Conservation (phyloP, 306 rosid genomes). For the Sophora flavescens region DNA sequence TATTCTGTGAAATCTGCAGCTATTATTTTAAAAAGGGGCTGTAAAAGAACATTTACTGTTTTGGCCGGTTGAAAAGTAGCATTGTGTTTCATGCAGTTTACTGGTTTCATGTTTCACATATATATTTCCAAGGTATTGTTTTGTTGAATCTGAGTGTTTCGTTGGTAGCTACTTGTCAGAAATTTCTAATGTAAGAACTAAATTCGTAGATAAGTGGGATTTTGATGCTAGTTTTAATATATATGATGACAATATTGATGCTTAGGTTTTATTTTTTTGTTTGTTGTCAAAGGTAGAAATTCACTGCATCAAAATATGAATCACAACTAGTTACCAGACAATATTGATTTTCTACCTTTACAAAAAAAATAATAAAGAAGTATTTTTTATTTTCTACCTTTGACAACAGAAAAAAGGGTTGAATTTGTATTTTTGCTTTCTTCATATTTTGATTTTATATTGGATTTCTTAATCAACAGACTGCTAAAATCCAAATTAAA, state of each 20-base stretch:
- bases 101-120: constrained; percentile 36
- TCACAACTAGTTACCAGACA: background rate
- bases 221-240: constrained; percentile 9
- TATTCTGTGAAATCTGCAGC: constrained; percentile 5
- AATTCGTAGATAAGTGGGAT: constrained; percentile 11
- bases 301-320: background rate
- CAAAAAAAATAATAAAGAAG: too few species aligned
- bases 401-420: too few species aligned
- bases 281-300: too few species aligned
- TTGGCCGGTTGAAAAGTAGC: constrained; percentile 28
- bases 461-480: too few species aligned
- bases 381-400: too few species aligned
- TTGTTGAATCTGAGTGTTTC: constrained; percentile 42
- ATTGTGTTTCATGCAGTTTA: constrained; percentile 39
- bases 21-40: constrained; percentile 35
- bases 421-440: too few species aligned
- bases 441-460: too few species aligned
- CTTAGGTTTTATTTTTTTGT: too few species aligned
- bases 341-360: too few species aligned
- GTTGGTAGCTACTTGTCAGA: background rate
- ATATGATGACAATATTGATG: too few species aligned
- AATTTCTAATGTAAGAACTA: constrained; percentile 14
- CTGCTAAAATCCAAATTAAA: too few species aligned
- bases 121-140: constrained; percentile 42
- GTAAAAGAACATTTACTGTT: constrained; percentile 16